Evolutionary conservation across 495 filamentous ascomycete genomes (phyloP).

Genomic region (Penicillium ucsense): DNA sequence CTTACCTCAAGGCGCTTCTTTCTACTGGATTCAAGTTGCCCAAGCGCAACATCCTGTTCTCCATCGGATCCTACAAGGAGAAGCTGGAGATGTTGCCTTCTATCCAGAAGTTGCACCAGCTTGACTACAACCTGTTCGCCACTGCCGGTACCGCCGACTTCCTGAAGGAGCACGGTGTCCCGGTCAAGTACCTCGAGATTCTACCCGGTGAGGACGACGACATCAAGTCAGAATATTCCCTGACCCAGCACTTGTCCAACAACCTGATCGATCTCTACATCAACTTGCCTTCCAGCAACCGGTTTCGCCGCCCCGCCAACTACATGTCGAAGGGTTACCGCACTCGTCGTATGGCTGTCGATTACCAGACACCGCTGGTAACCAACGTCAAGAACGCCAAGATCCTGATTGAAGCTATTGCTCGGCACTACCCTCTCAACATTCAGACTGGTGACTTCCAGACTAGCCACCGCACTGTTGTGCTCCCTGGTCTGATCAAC

Average conservation of each 20-base stretch:
- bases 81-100: constrained; percentile 96
- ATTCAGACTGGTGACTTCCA: constrained; percentile 79
- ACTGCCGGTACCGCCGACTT: constrained; percentile 95
- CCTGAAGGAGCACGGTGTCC: constrained; percentile 80
- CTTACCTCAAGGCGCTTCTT: constrained; percentile 89
- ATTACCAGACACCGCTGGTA: constrained; percentile 94
- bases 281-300: constrained; percentile 96
- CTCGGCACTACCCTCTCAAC: constrained; percentile 74
- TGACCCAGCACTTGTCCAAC: constrained; percentile 90
- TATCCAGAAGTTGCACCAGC: constrained; percentile 71
- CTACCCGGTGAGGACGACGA: constrained; percentile 60
- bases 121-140: constrained; percentile 91
- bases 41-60: constrained; percentile 87
- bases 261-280: constrained; percentile 98
- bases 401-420: constrained; percentile 88
- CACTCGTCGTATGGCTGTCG: constrained; percentile 94
- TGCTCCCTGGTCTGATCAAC: constrained; percentile 69
- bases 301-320: constrained; percentile 87
- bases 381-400: constrained; percentile 99
- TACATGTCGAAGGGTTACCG: constrained; percentile 97
- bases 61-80: constrained; percentile 94
- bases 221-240: constrained; percentile 90
- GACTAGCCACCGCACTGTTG: constrained; percentile 70
- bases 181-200: constrained; percentile 84
- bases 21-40: constrained; percentile 96